phyloP scores from a whole-genome alignment of 2,329 filamentous ascomycete species.

The Aureobasidium sp. region DNA sequence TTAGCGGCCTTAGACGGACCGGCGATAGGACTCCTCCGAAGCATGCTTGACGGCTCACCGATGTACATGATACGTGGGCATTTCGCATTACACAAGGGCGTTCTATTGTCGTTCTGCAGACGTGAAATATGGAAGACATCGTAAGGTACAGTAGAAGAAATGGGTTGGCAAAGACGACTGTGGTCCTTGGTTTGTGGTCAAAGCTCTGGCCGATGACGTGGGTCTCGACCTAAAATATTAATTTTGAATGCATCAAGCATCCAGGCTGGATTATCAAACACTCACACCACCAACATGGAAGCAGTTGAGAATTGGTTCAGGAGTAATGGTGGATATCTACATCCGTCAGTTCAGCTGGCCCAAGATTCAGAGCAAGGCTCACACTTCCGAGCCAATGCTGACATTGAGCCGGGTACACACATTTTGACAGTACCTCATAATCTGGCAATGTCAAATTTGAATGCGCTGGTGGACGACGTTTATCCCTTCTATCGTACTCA shows the following conservation, averaged over 20 bases:
- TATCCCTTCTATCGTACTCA: constrained; percentile 27
- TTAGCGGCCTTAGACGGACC: background rate
- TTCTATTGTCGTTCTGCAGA: no score
- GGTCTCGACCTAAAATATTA: background rate
- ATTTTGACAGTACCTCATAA: constrained; percentile 28
- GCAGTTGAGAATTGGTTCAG: constrained; percentile 28
- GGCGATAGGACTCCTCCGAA: no score
- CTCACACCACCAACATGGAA: background rate
- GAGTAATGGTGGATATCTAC: constrained; percentile 27
- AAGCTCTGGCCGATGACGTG: constrained; percentile 2
- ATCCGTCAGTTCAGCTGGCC: constrained; percentile 24
- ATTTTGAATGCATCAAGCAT: background rate
- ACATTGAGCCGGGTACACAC: constrained; percentile 20
- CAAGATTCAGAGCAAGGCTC: constrained; percentile 23
- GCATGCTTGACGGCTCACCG: no score
- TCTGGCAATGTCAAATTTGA: constrained; percentile 31
- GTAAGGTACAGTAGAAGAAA: background rate
- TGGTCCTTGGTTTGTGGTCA: no score
- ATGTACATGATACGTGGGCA: no score
- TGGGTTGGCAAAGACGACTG: background rate
- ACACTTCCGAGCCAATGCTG: constrained; percentile 21
- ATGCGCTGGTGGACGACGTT: constrained; percentile 31
- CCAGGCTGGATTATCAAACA: no score
- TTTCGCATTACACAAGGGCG: no score
- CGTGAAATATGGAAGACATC: no score